Evolutionary conservation across 2,329 filamentous ascomycete genomes (phyloP), one percentile per base, ranked within the genome.

Genomic region (Hypoxylon sp.): DNA sequence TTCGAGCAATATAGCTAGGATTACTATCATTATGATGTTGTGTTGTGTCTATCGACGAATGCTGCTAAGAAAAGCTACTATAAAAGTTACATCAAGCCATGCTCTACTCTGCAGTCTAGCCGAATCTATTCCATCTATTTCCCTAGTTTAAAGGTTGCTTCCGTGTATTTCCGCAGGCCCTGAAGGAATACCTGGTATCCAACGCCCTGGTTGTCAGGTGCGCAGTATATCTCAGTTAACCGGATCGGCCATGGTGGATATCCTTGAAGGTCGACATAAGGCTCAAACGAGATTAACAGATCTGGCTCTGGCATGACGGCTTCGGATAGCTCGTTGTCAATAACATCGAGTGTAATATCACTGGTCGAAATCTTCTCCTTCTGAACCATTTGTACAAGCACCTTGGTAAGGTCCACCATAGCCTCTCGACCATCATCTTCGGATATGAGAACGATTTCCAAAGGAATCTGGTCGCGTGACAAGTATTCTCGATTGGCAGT

Each of bases 241-340:
- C 96, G 88, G 68, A 98, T 87, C 81, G 98, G 96, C 96, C 96
- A 99, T 0, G 96, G 96, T 9, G 96, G 96, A 78, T 98, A 99
- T 9, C 96, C 94, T 59, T 93, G 90, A 48, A 99, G 82, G 77
- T 94, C 90, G 59, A 98, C 89, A 53, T 90, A 89, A 3, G 94
- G 93, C 0, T 91, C 90, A 78, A 99, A 99, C 7, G 97, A 82
- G 60, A 99, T 87, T 64, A 99, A 83, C 13, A 99, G 84, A 78
- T 98, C 94, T 1, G 96, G 96, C 80, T 99, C 95, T 9, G 88
- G 86, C 86, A 97, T 96, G 67, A 97, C 90, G 56, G 86, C 88
- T 76, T 90, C 88, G 13, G 83, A 91, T 55, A 99, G 86, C 80
- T 99, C 96, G 3, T 93, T 92, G 76, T 98, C 94, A 57, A 99